Conservation (phyloP, 2,329 filamentous ascomycete species). For the Mycocentrospora acerina region DNA sequence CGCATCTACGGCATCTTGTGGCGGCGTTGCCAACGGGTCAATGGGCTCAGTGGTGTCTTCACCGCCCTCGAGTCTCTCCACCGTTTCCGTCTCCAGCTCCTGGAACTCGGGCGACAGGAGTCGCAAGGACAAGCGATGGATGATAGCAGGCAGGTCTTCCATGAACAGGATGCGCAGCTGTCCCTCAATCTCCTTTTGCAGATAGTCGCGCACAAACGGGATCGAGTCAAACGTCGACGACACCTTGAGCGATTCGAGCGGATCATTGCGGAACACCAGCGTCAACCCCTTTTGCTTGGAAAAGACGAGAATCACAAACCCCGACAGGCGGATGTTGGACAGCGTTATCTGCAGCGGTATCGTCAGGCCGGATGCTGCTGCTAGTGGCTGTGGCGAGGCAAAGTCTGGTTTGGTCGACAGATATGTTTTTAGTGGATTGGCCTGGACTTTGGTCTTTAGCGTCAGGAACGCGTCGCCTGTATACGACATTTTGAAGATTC, state of each 20-base stretch:
- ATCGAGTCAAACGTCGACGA: slow-evolving; percentile 99
- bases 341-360: slow-evolving; percentile 97
- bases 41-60: slow-evolving; percentile 61
- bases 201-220: slow-evolving; percentile 94
- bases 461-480: slow-evolving; percentile 93
- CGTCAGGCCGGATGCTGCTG: slow-evolving; percentile 86
- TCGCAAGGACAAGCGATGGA: slow-evolving; percentile 85
- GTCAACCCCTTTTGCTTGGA: slow-evolving; percentile 97
- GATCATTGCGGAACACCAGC: slow-evolving; percentile 96
- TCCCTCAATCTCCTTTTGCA: slow-evolving; percentile 93
- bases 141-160: slow-evolving; percentile 95
- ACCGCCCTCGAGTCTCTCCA: slow-evolving; percentile 51
- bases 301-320: slow-evolving; percentile 97
- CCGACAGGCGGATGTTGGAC: slow-evolving; percentile 92
- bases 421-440: slow-evolving; percentile 95
- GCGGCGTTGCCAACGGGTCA: slow-evolving; percentile 79
- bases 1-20: slow-evolving; percentile 78
- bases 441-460: slow-evolving; percentile 92
- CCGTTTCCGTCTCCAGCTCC: slow-evolving; percentile 65
- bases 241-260: slow-evolving; percentile 94
- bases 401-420: slow-evolving; percentile 88
- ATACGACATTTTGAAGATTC: slow-evolving; percentile 99
- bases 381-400: slow-evolving; percentile 87
- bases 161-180: slow-evolving; percentile 93
- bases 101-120: slow-evolving; percentile 88